Evolutionary conservation across 2,329 filamentous ascomycete genomes (phyloP).

Genomic region (Trichoderma asperellum): DNA sequence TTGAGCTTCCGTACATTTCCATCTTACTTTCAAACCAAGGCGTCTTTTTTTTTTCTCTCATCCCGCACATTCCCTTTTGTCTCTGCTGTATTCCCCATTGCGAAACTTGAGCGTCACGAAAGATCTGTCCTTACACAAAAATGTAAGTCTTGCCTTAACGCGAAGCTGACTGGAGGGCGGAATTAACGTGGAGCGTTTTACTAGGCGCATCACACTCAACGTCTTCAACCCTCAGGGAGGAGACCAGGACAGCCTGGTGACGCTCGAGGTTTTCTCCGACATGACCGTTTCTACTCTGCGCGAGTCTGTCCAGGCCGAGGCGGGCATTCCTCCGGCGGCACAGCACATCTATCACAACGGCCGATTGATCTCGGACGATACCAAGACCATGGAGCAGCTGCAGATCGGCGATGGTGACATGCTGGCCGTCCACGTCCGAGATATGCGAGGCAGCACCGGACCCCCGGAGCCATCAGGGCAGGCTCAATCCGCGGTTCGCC

Average conservation of each 20-base stretch:
- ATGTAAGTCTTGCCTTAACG: slow-evolving; percentile 21
- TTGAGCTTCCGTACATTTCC: slow-evolving; percentile 1
- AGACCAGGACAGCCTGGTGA: slow-evolving; percentile 74
- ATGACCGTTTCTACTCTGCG: slow-evolving; percentile 86
- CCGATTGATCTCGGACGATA: slow-evolving; percentile 73
- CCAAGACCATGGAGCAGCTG: slow-evolving; percentile 79
- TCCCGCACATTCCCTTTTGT: not conserved
- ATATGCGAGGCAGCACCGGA: slow-evolving; percentile 56
- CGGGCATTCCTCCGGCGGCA: slow-evolving; percentile 68
- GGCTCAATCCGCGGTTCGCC: slow-evolving; percentile 25
- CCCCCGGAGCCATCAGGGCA: slow-evolving; percentile 46
- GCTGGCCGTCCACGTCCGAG: slow-evolving; percentile 80
- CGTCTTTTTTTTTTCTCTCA: not conserved
- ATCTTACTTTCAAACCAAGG: not conserved
- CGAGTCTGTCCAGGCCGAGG: slow-evolving; percentile 84
- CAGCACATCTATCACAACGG: slow-evolving; percentile 94
- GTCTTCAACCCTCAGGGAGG: slow-evolving; percentile 74
- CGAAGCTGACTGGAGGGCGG: not conserved
- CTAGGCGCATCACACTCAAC: slow-evolving; percentile 84
- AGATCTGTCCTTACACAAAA: not conserved
- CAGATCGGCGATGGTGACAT: slow-evolving; percentile 88
- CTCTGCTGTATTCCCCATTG: not conserved
- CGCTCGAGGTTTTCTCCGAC: slow-evolving; percentile 78
- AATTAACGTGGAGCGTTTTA: slow-evolving; percentile 6
- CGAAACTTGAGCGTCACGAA: not conserved